Conservation (phyloP, 2,329 filamentous ascomycete species). For the Penicillium aurantiogriseum region DNA sequence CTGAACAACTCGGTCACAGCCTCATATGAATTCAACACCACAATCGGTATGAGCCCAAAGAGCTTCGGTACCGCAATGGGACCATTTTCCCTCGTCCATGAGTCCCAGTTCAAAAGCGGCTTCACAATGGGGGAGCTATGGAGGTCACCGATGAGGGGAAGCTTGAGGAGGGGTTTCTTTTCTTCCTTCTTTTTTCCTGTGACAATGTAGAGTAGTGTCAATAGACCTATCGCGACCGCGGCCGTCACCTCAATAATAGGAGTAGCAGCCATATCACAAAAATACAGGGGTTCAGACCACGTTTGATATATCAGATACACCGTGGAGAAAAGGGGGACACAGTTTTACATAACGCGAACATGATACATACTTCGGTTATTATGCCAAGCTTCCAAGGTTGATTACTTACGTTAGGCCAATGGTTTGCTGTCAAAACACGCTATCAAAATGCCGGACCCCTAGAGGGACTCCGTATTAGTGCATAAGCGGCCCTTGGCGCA, state of each 20-base stretch:
- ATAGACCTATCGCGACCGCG: neutral
- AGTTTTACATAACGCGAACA: neutral
- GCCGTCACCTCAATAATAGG: neutral
- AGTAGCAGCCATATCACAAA: neutral
- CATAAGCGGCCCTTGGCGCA: neutral
- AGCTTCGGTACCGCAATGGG: conserved; percentile 30
- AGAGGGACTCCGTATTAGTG: neutral
- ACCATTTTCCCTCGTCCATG: conserved; percentile 39
- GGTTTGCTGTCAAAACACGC: neutral
- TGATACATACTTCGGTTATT: no score
- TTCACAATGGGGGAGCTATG: conserved; percentile 29
- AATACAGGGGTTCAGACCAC: neutral
- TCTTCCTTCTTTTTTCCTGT: neutral
- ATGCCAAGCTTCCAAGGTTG: no score
- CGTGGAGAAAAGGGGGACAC: neutral
- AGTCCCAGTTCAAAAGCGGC: conserved; percentile 31
- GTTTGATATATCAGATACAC: neutral
- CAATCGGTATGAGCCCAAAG: conserved; percentile 38
- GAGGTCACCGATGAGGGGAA: conserved; percentile 34
- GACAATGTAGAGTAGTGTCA: neutral
- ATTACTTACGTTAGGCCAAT: neutral
- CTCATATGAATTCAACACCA: conserved; percentile 38
- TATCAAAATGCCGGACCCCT: no score
- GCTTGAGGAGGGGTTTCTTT: conserved; percentile 16
- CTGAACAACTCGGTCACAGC: conserved; percentile 43